Conservation (phyloP, 306 rosid genomes). For the Clitoria ternatea region DNA sequence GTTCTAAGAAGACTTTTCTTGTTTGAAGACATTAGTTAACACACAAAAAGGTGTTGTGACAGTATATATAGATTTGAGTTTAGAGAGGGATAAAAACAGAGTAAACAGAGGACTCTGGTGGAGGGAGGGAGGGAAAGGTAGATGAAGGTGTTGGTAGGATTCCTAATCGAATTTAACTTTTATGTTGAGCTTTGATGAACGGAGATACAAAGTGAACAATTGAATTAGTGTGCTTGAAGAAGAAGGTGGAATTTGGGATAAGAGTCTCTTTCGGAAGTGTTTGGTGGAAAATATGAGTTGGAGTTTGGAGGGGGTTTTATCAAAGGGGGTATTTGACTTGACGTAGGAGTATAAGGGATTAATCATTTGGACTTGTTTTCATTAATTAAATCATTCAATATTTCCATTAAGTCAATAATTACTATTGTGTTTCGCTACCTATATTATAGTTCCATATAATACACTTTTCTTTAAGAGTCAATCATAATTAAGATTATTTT, state of each 20-base stretch:
- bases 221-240: neutral
- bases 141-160: constrained; percentile 31
- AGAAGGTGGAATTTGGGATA: neutral
- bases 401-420: neutral
- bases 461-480: too few species aligned
- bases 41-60: neutral
- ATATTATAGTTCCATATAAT: too few species aligned
- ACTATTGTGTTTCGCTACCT: too few species aligned
- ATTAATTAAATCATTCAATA: neutral
- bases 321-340: constrained; percentile 25
- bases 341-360: constrained; percentile 20
- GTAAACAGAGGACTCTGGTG: neutral
- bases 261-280: constrained; percentile 28
- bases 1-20: constrained; percentile 35
- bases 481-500: too few species aligned
- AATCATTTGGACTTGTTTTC: constrained; percentile 15
- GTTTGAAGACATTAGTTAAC: constrained; percentile 38
- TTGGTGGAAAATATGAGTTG: constrained; percentile 23
- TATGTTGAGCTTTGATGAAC: constrained; percentile 7
- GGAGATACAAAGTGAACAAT: constrained; percentile 2
- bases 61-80: neutral
- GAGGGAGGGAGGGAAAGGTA: neutral
- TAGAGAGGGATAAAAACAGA: neutral
- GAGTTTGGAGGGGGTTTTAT: constrained; percentile 23
- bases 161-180: constrained; percentile 25